A percentile compares a stretch with the other conserved stretches of the same genome.
These are phyloP conservation scores for Hortiboletus flavorubellus DNA, from an alignment of 768 basidiomycete genomes.

Conservation along the genomic window DNA sequence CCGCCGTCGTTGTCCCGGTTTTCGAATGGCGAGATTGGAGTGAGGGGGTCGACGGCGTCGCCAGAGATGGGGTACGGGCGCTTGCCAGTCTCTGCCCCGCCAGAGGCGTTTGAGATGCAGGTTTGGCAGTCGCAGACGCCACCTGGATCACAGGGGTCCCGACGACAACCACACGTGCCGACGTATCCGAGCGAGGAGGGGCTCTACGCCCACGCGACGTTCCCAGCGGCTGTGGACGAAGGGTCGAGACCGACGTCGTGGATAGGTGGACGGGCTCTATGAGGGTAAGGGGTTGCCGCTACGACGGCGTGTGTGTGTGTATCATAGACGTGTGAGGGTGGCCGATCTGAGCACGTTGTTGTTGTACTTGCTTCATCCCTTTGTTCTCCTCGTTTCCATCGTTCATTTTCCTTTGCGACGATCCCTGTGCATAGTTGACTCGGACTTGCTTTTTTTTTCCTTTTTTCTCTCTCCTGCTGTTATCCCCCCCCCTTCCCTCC, in stretches of 20 bases:
- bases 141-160: not conserved
- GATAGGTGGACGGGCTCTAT: slow-evolving; percentile 19
- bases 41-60: slow-evolving; percentile 7
- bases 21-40: slow-evolving; percentile 43
- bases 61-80: slow-evolving; percentile 3
- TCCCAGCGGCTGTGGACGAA: not conserved
- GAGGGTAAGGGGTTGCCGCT: not conserved
- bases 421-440: too few species aligned
- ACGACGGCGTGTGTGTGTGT: slow-evolving; percentile 2
- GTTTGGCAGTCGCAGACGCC: slow-evolving; percentile 19
- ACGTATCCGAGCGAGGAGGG: not conserved
- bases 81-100: not conserved
- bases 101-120: slow-evolving; percentile 40
- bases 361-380: slow-evolving; percentile 25
- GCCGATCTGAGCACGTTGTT: slow-evolving; percentile 18
- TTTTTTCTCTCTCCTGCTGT: too few species aligned
- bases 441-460: too few species aligned
- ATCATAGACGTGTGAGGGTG: slow-evolving; percentile 10
- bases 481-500: too few species aligned
- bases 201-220: too few species aligned
- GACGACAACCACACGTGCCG: not conserved
- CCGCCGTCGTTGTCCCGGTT: slow-evolving; percentile 48
- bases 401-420: too few species aligned
- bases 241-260: slow-evolving; percentile 13
- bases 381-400: not conserved